Percentiles rank a stretch among this genome's conserved stretches.
phyloP scores from a whole-genome alignment of 1,139 yeast genomes.

The Pichia sp. region DNA sequence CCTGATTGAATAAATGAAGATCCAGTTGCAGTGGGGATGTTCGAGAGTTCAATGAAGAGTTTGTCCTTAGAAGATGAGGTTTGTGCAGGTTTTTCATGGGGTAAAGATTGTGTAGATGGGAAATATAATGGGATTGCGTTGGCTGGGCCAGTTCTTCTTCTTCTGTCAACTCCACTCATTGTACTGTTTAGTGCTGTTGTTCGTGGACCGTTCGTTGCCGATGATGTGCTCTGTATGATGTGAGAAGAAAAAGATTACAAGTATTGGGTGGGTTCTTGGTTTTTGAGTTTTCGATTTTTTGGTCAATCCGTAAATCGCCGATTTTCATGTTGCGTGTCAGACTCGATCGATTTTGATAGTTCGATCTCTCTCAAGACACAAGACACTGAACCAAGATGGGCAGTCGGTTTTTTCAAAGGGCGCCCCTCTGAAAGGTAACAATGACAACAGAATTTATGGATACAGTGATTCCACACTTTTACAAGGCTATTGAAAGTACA shows the following conservation, averaged over 20 bases:
- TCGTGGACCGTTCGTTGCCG: background rate
- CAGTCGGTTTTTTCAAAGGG: too few relatives aligned
- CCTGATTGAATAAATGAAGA: constrained; percentile 73
- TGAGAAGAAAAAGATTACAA: too few relatives aligned
- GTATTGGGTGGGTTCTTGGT: background rate
- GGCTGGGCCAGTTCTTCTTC: constrained; percentile 63
- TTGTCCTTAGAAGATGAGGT: constrained; percentile 1
- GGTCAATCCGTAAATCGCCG: background rate
- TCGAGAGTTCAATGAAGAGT: constrained; percentile 44
- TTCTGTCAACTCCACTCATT: constrained; percentile 46
- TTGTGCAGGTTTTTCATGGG: background rate
- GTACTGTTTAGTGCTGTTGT: background rate
- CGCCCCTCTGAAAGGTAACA: too few relatives aligned
- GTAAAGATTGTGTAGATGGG: too few relatives aligned
- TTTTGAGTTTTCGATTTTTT: background rate
- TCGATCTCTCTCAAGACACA: too few relatives aligned
- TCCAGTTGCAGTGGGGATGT: constrained; percentile 72
- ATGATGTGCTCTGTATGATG: background rate
- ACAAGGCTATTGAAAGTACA: too few relatives aligned
- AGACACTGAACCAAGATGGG: too few relatives aligned
- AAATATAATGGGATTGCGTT: constrained; percentile 48
- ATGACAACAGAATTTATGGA: too few relatives aligned
- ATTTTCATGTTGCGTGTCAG: background rate
- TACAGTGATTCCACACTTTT: too few relatives aligned
- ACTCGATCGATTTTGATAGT: too few relatives aligned